Evolutionary conservation across 768 basidiomycete genomes (phyloP).

Genomic region (Suillus plorans): DNA sequence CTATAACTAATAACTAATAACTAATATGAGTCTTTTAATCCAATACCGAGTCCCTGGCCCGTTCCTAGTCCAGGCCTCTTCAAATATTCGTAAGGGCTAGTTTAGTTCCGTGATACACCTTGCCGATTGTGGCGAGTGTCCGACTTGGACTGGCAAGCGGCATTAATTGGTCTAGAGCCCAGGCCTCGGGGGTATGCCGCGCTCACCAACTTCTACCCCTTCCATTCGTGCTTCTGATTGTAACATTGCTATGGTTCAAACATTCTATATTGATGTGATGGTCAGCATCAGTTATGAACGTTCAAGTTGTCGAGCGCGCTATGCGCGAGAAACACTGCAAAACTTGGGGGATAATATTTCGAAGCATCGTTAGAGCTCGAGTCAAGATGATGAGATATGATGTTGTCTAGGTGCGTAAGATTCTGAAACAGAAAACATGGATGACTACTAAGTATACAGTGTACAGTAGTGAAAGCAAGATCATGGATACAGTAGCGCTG

Average conservation of each 20-base stretch:
- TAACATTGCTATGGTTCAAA: background rate
- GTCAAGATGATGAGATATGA: background rate
- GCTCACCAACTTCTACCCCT: background rate
- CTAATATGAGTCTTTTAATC: too few species aligned
- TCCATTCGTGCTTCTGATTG: background rate
- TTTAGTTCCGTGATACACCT: background rate
- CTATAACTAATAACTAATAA: too few species aligned
- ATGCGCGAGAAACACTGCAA: background rate
- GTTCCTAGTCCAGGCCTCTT: too few species aligned
- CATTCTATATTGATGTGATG: background rate
- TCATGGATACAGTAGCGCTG: background rate
- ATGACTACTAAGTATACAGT: background rate
- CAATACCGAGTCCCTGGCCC: too few species aligned
- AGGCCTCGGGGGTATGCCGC: background rate
- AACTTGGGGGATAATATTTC: background rate
- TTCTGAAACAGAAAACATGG: background rate
- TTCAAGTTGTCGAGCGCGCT: background rate
- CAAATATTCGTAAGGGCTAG: background rate
- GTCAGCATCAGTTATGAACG: background rate
- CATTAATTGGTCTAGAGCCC: background rate
- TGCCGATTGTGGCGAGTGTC: background rate
- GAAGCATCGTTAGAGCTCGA: background rate
- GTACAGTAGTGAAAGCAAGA: conserved; percentile 1
- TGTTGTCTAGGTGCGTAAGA: background rate
- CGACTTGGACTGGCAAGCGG: background rate